These are phyloP conservation scores for Dendrobium catenatum DNA, from an alignment of 106 monocot species.

Conservation along the genomic window DNA sequence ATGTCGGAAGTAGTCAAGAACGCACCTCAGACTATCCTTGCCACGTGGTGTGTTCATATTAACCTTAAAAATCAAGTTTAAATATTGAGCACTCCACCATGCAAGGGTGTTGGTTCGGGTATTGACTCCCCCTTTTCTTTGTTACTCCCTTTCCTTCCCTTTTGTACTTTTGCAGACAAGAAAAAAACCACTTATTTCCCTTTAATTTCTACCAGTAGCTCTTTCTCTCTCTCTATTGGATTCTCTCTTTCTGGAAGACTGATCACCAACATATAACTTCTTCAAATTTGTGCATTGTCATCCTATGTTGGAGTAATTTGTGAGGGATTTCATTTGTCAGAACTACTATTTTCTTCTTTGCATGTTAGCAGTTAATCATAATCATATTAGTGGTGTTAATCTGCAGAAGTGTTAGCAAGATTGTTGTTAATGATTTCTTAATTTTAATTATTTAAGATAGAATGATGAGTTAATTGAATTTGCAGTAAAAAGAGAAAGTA, in stretches of 20 bases:
- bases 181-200: neutral
- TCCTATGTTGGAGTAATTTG: neutral
- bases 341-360: too few species aligned
- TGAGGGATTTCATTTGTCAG: too few species aligned
- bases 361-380: too few species aligned
- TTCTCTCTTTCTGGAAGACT: neutral
- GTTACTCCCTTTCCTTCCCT: neutral
- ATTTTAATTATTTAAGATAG: too few species aligned
- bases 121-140: conserved; percentile 56
- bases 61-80: neutral
- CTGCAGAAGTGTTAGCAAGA: too few species aligned
- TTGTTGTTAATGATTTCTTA: too few species aligned
- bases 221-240: neutral
- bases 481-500: too few species aligned
- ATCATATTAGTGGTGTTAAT: too few species aligned
- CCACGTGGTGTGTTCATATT: conserved; percentile 24
- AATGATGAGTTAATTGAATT: too few species aligned
- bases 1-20: conserved; percentile 68
- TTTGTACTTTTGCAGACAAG: conserved; percentile 8
- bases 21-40: conserved; percentile 85
- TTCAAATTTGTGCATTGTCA: neutral
- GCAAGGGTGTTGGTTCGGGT: conserved; percentile 86
- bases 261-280: neutral
- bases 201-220: neutral
- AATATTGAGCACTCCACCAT: conserved; percentile 12